Base-by-base conservation (phyloP, 768 basidiomycete species). In the Cantharellus cinnabarinus region DNA sequence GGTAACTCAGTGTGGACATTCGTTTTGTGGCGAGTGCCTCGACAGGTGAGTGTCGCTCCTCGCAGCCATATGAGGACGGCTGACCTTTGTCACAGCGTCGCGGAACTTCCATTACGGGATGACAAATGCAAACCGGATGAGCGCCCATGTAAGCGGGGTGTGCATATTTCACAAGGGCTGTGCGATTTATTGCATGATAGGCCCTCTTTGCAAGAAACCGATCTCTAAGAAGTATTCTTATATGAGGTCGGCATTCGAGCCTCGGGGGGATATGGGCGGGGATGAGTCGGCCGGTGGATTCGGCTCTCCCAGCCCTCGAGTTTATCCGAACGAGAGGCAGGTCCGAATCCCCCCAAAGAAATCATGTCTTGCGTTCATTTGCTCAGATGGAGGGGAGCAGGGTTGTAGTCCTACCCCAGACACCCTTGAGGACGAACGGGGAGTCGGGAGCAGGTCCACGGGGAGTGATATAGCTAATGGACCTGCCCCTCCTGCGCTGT, bases 1-100 rank as follows among this genome's bases (percentile, higher is more conserved):
- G 20, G 66, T 85, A 44, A 83, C 82, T 0, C 63, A 72, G 0
- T 87, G 85, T 64, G 66, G 67, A 1, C 84, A 85, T 63, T 67
- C 74, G 1, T 85, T 82, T 68, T 85, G 83, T 66, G 71, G 72
- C 4, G 74, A 76, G 42, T 85, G 83, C 64, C 70, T 83, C 38
- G 59, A 77, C 77, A 65, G 61, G 73, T 67, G 5, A 51, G 42
- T 44, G 35, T 48, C 55, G 40, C 14, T 4, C 5, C 42, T 14
- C 58, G 50, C 15, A 42, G 20, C 56, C 57, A 3, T 48, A 53
- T 53, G 56, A 42, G n/a, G 44, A 48, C 44, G 29, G 10, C 5
- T 20, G 48, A 4, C n/a, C 62, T 56, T 37, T 59, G 62, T 73
- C 76, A 68, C n/a, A 73, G 75, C 48, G 71, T 78, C 34, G 63